phyloP scores from a whole-genome alignment of 164 flowering plant genomes.

The Magnolia officinalis region DNA sequence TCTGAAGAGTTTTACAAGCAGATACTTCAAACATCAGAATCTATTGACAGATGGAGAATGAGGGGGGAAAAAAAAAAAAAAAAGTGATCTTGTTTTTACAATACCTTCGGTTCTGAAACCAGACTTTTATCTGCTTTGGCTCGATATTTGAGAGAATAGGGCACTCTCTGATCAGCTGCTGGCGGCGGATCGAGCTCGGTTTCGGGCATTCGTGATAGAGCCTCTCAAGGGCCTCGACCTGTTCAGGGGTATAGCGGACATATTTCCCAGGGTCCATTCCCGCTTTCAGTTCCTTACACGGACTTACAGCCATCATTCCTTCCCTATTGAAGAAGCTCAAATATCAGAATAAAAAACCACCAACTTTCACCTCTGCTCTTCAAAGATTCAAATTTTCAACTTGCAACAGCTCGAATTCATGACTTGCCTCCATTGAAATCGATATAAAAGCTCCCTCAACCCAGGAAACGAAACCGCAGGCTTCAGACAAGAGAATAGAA shows the following conservation, averaged over 20 bases:
- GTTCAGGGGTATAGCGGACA: conserved; percentile 96
- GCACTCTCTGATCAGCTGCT: conserved; percentile 94
- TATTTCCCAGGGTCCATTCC: conserved; percentile 85
- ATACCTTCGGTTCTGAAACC: conserved; percentile 98
- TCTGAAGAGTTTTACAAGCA: conserved; percentile 31
- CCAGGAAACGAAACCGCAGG: not conserved
- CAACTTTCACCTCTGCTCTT: not conserved
- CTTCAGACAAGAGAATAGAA: no score
- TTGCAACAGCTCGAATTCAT: not conserved
- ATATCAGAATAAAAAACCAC: not conserved
- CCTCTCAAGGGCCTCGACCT: conserved; percentile 98
- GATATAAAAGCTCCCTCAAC: not conserved
- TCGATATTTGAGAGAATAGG: conserved; percentile 93
- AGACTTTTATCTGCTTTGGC: conserved; percentile 96
- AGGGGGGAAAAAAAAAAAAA: no score
- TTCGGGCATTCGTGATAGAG: conserved; percentile 94
- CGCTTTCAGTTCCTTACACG: conserved; percentile 78
- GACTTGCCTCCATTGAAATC: not conserved
- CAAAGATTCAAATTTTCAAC: not conserved
- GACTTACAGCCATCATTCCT: conserved; percentile 42
- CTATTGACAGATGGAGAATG: not conserved
- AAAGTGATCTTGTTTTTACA: not conserved
- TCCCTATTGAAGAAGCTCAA: conserved; percentile 11
- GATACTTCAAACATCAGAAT: not conserved
- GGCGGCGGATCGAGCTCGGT: conserved; percentile 90